Evolutionary conservation across 306 rosid species (phyloP), one percentile per base, ranked within the genome.

Genomic region (Dryas alaskensis): DNA sequence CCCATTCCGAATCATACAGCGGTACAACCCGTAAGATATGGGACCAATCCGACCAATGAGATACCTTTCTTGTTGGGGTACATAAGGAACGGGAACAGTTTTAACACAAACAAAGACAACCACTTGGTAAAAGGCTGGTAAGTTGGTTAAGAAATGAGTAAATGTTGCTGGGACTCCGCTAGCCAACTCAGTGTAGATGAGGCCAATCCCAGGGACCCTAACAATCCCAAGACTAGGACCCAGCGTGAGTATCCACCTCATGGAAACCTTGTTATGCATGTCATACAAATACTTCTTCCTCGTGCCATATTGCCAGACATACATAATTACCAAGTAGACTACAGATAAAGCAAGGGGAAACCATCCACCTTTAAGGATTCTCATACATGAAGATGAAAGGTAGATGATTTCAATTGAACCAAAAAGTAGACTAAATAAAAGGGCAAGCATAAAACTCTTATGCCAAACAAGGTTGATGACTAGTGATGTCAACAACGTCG

Each of bases 191-290:
- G 96, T 92, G 83, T 95, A 95, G 85, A 95, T 84, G 49, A 95
- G 96, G 53, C 98, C 97, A 64, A 90, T 87, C 68, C 99, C 96
- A 17, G 99, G 98, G 66, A 95, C 97, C 84, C 96, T 87, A 50
- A 95, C 88, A 73, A 95, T 84, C 79, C 98, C 98, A 82, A 92
- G 97, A 85, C 88, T 82, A 39, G 99, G 96, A 73, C 98, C 99
- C 71, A 88, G 79, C 43, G 89, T 80, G 64, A 95, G 87, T 82
- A 95, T 65, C 88, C 81, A 86, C 85, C 63, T 89, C 91, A 87
- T 87, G 58, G 97, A 88, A 74, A 92, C 89, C 92, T 95, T 92
- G 90, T 83, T 89, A 75, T 90, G 98, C 83, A 79, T 74, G 85
- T 95, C 99, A 75, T 77, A 86, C 54, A 84, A 71, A 80, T 90